Conservation (phyloP, 345 rosid genomes). For the Noccaea bulbosa region DNA sequence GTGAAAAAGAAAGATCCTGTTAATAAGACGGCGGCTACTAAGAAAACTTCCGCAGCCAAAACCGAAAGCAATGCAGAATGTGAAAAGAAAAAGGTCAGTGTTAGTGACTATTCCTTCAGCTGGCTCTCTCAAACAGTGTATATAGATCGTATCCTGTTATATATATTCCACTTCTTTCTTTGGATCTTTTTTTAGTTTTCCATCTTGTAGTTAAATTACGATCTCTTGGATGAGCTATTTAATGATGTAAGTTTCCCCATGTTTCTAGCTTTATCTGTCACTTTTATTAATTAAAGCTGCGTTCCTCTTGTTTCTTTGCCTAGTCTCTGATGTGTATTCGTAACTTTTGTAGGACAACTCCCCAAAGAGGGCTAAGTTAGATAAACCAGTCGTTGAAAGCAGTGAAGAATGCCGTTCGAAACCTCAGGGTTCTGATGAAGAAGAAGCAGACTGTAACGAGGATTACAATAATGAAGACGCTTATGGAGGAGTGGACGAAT, state of each 20-base stretch:
- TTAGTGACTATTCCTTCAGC: not conserved
- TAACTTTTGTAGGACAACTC: slow-evolving; percentile 38
- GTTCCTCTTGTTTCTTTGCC: not conserved
- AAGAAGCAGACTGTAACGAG: slow-evolving; percentile 25
- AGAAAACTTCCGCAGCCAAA: slow-evolving; percentile 18
- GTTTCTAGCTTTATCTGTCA: not conserved
- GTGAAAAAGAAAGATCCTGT: slow-evolving; percentile 39
- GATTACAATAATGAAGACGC: slow-evolving; percentile 28
- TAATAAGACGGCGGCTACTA: slow-evolving; percentile 31
- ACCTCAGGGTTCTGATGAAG: slow-evolving; percentile 8
- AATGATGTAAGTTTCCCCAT: slow-evolving; percentile 38
- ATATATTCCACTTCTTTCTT: not conserved
- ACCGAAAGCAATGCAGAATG: slow-evolving; percentile 24
- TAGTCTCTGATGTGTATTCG: slow-evolving; percentile 1
- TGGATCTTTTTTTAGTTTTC: not conserved
- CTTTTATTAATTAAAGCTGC: not conserved
- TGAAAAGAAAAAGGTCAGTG: slow-evolving; percentile 37
- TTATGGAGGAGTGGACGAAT: slow-evolving; percentile 18
- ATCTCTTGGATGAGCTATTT: slow-evolving; percentile 43
- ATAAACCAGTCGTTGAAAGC: slow-evolving; percentile 22
- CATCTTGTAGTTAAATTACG: slow-evolving; percentile 10
- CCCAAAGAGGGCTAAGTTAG: slow-evolving; percentile 31
- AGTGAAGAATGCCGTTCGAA: slow-evolving; percentile 27
- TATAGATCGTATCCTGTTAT: slow-evolving; percentile 10
- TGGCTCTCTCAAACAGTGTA: slow-evolving; percentile 14